Evolutionary conservation across 2,329 filamentous ascomycete species (phyloP).

Genomic region (Sporothrix schenckii): DNA sequence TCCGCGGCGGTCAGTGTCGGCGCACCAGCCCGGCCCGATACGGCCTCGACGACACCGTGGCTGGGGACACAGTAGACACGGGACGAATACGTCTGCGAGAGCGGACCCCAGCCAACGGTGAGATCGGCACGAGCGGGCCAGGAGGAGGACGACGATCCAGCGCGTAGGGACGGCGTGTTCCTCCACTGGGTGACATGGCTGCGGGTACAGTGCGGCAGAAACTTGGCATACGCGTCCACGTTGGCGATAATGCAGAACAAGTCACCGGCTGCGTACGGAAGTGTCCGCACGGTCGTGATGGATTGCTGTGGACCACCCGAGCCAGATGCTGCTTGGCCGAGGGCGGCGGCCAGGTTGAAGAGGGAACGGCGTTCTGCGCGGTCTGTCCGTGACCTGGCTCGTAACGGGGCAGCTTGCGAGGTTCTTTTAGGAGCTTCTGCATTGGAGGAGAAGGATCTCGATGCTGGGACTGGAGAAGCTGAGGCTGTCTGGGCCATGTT

Average conservation of each 20-base stretch:
- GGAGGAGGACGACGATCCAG: conserved; percentile 40
- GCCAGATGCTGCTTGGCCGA: conserved; percentile 25
- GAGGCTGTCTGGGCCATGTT: not conserved
- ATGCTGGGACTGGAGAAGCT: not conserved
- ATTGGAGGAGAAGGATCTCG: no score
- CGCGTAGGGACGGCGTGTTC: no score
- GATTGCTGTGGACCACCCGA: conserved; percentile 54
- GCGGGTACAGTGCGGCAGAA: conserved; percentile 87
- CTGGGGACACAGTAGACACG: conserved; percentile 73
- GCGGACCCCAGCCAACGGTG: conserved; percentile 79
- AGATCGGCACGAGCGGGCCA: conserved; percentile 78
- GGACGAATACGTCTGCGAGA: conserved; percentile 82
- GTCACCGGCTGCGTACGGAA: conserved; percentile 70
- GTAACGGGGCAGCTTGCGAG: no score
- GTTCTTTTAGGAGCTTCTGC: no score
- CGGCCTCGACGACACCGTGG: conserved; percentile 70
- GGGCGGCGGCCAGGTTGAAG: conserved; percentile 39
- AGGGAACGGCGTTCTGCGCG: conserved; percentile 37
- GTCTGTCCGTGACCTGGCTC: not conserved
- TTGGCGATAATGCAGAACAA: conserved; percentile 89
- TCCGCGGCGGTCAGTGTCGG: conserved; percentile 49
- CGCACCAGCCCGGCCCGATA: conserved; percentile 55
- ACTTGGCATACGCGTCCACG: conserved; percentile 78
- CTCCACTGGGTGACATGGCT: conserved; percentile 77
- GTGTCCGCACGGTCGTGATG: conserved; percentile 71